Conservation (phyloP, 1,139 yeast species). For the Kodamaea sp. region DNA sequence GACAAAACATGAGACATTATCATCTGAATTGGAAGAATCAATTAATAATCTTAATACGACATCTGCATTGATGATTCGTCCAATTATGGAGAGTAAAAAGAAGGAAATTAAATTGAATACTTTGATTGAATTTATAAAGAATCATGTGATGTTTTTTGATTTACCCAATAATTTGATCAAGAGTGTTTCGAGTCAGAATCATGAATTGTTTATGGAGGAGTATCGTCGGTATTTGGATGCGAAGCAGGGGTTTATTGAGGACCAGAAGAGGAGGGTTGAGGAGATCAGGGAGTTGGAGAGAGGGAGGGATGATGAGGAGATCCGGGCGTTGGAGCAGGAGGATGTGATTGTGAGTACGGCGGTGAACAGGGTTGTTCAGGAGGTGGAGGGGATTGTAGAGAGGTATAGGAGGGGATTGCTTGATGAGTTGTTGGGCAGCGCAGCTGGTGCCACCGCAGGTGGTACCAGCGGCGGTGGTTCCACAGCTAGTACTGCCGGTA, state of each 20-base stretch:
- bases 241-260: conserved; percentile 17
- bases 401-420: conserved; percentile 63
- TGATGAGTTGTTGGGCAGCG: conserved; percentile 49
- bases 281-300: conserved; percentile 14
- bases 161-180: conserved; percentile 59
- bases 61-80: conserved; percentile 71
- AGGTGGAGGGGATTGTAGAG: conserved; percentile 61
- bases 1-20: conserved; percentile 20
- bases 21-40: conserved; percentile 42
- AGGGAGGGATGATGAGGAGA: conserved; percentile 15
- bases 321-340: conserved; percentile 20
- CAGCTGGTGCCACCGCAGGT: conserved; percentile 21
- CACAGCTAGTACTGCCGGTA: conserved; percentile 6
- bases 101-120: conserved; percentile 58
- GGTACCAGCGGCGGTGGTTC: too few species aligned
- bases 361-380: conserved; percentile 53
- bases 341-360: conserved; percentile 30
- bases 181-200: conserved; percentile 59
- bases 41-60: conserved; percentile 48
- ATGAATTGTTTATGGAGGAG: conserved; percentile 66
- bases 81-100: conserved; percentile 62
- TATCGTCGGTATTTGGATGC: conserved; percentile 54
- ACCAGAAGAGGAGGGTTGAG: conserved; percentile 17
- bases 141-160: conserved; percentile 63
- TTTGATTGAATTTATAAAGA: conserved; percentile 61